Conservation (phyloP, 805 yeast genomes). For the Lipomyces japonicus region DNA sequence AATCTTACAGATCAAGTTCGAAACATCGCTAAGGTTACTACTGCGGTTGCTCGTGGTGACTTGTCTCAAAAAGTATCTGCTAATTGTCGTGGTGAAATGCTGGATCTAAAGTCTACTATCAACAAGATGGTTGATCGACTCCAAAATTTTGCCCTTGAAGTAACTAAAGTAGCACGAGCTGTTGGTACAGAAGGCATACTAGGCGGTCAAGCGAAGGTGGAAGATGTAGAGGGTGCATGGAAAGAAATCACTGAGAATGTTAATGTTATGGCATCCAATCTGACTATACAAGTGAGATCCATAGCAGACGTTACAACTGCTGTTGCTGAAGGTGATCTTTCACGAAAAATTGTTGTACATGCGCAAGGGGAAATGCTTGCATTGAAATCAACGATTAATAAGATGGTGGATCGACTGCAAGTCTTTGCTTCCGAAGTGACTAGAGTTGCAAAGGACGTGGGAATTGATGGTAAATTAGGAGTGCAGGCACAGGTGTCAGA, state of each 20-base stretch:
- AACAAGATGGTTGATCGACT: constrained; percentile 86
- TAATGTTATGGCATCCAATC: constrained; percentile 81
- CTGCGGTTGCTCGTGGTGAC: constrained; percentile 84
- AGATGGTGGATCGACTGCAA: constrained; percentile 88
- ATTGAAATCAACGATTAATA: constrained; percentile 78
- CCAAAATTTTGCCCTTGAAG: constrained; percentile 77
- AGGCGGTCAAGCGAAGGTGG: constrained; percentile 83
- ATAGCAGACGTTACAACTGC: constrained; percentile 90
- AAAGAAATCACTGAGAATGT: constrained; percentile 77
- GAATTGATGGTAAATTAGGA: constrained; percentile 88
- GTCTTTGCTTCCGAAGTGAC: constrained; percentile 86
- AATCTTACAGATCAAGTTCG: constrained; percentile 85
- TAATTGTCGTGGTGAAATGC: constrained; percentile 76
- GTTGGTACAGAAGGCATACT: constrained; percentile 86
- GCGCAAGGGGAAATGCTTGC: constrained; percentile 90
- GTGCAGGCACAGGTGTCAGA: constrained; percentile 88
- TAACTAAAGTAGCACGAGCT: constrained; percentile 77
- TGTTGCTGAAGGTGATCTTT: constrained; percentile 84
- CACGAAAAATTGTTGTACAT: constrained; percentile 80
- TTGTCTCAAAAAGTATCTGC: constrained; percentile 78
- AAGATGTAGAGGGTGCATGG: constrained; percentile 84
- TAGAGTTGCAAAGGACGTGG: constrained; percentile 86
- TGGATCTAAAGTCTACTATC: constrained; percentile 77
- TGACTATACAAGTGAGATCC: constrained; percentile 83
- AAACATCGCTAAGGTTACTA: constrained; percentile 81